These are phyloP conservation scores for Venturia asperata DNA, from an alignment of 2,329 filamentous ascomycete genomes.

Conservation along the genomic window DNA sequence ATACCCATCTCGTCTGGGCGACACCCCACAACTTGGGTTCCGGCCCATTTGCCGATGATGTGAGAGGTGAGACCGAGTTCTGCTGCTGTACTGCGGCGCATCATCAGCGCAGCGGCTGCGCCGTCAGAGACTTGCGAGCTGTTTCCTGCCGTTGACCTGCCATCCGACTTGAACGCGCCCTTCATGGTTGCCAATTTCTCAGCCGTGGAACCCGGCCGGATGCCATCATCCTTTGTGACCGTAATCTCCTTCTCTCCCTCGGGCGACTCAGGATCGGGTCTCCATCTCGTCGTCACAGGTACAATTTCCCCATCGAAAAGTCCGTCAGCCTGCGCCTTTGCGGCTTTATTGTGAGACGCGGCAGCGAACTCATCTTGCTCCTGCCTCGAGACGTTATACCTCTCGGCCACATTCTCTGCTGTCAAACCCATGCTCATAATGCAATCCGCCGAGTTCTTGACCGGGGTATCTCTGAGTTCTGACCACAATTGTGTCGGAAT, in stretches of 20 bases:
- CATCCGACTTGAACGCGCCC: conserved; percentile 71
- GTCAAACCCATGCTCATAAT: conserved; percentile 94
- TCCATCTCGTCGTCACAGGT: conserved; percentile 65
- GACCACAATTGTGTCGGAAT: conserved; percentile 80
- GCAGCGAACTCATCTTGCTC: conserved; percentile 83
- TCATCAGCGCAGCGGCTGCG: conserved; percentile 74
- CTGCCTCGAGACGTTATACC: conserved; percentile 64
- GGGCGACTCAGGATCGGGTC: conserved; percentile 51
- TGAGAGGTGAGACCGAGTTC: conserved; percentile 60
- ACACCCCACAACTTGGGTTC: conserved; percentile 68
- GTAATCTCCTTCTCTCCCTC: conserved; percentile 52
- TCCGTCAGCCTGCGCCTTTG: conserved; percentile 60
- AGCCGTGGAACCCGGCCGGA: conserved; percentile 58
- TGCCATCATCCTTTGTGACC: conserved; percentile 74
- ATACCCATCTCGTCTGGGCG: conserved; percentile 90
- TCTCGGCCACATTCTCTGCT: conserved; percentile 74
- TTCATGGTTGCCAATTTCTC: conserved; percentile 74
- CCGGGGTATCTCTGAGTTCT: conserved; percentile 55
- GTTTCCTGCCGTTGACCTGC: conserved; percentile 79
- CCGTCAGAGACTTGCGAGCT: conserved; percentile 80
- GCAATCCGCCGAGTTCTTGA: conserved; percentile 71
- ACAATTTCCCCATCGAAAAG: conserved; percentile 73
- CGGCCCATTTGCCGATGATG: conserved; percentile 80
- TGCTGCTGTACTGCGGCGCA: conserved; percentile 73
- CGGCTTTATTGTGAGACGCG: conserved; percentile 65